Percentiles rank a stretch among this genome's conserved stretches.
These are phyloP conservation scores for Buddleja alternifolia DNA, from an alignment of 257 asterid species.

Conservation along the genomic window DNA sequence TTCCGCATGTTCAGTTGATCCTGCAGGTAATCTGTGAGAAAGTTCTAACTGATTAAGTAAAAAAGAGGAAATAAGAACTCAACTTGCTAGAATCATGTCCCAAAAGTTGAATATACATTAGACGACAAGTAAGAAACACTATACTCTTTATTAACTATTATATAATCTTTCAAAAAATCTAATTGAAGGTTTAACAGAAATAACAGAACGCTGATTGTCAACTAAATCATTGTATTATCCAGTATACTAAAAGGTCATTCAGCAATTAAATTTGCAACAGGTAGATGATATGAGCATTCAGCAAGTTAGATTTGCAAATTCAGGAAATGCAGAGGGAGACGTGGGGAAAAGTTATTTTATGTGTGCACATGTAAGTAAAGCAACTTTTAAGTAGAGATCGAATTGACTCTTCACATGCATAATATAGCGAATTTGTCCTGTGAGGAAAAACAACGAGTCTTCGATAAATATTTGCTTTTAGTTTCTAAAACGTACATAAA, in stretches of 20 bases:
- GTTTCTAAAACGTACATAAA: neutral
- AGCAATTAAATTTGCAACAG: slow-evolving; percentile 1
- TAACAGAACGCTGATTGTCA: neutral
- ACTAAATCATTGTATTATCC: slow-evolving; percentile 4
- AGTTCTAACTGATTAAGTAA: slow-evolving; percentile 31
- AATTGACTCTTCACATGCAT: neutral
- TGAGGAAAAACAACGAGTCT: neutral
- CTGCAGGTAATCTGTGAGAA: slow-evolving; percentile 83
- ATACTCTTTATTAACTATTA: neutral
- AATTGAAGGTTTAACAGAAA: neutral
- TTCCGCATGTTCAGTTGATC: slow-evolving; percentile 76
- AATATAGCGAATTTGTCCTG: neutral
- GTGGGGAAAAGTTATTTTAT: neutral
- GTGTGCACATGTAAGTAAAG: neutral
- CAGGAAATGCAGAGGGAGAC: neutral
- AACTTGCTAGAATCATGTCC: neutral
- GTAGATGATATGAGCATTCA: slow-evolving; percentile 3
- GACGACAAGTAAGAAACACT: slow-evolving; percentile 17
- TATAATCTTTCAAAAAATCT: neutral
- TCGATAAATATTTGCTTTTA: neutral
- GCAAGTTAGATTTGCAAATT: neutral
- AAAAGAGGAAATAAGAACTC: slow-evolving; percentile 7
- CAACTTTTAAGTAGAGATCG: neutral
- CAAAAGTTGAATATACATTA: neutral
- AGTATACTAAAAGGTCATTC: slow-evolving; percentile 3